These are phyloP conservation scores for Cladosporium sp. DNA, from an alignment of 2,329 filamentous ascomycete genomes.

Conservation along the genomic window DNA sequence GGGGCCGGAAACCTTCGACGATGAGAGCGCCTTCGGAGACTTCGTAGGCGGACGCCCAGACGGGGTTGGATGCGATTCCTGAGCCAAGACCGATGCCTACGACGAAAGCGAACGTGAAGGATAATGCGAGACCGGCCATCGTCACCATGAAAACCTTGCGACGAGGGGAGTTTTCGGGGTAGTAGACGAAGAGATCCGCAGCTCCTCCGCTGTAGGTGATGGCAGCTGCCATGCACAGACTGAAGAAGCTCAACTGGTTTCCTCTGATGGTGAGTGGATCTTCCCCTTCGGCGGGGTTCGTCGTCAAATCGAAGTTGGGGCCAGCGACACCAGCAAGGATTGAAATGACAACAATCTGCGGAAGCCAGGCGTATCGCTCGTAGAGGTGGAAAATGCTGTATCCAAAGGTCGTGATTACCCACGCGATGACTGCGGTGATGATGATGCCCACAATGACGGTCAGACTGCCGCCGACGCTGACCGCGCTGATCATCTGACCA, in stretches of 20 bases:
- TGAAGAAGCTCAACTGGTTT: conserved; percentile 64
- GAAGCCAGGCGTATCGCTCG: conserved; percentile 63
- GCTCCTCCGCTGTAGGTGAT: conserved; percentile 60
- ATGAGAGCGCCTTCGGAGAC: conserved; percentile 60
- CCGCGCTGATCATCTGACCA: conserved; percentile 64
- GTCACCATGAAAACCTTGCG: conserved; percentile 54
- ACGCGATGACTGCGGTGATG: conserved; percentile 58
- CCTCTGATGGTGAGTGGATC: conserved; percentile 47
- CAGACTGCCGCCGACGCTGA: conserved; percentile 54
- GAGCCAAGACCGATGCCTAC: conserved; percentile 59
- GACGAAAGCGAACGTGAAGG: conserved; percentile 58
- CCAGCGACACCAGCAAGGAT: conserved; percentile 60
- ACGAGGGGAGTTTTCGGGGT: conserved; percentile 49
- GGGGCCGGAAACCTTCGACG: conserved; percentile 55
- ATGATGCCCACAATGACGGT: conserved; percentile 64
- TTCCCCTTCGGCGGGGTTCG: conserved; percentile 48
- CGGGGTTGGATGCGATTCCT: conserved; percentile 47
- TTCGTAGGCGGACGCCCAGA: conserved; percentile 55
- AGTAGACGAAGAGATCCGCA: conserved; percentile 67
- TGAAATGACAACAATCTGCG: conserved; percentile 56
- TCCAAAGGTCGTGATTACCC: conserved; percentile 62
- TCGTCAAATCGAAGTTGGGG: conserved; percentile 51
- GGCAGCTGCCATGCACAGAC: conserved; percentile 59
- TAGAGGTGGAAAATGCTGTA: conserved; percentile 65
- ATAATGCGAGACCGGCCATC: conserved; percentile 51